Evolutionary conservation across 768 basidiomycete genomes (phyloP).

Genomic region (Tylopilus plumbeoviolaceoides): DNA sequence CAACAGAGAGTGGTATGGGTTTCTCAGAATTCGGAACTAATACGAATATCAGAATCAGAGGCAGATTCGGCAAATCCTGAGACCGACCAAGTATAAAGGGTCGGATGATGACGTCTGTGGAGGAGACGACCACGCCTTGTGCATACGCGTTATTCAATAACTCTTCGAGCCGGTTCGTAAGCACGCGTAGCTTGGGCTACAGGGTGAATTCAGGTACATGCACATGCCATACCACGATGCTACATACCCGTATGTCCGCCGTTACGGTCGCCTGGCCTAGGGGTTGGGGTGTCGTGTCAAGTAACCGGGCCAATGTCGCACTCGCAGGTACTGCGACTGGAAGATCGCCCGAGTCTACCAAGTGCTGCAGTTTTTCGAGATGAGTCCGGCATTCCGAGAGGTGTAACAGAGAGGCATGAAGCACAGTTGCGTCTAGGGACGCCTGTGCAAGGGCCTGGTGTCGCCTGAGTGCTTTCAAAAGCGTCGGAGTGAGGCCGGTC

Average conservation of each 20-base stretch:
- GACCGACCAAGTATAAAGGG: slow-evolving; percentile 46
- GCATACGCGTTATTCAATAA: slow-evolving; percentile 67
- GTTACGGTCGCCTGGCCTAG: slow-evolving; percentile 51
- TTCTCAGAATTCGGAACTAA: slow-evolving; percentile 57
- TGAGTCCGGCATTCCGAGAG: slow-evolving; percentile 49
- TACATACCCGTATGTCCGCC: slow-evolving; percentile 54
- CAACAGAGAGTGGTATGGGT: slow-evolving; percentile 45
- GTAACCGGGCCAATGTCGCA: slow-evolving; percentile 37
- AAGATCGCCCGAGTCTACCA: slow-evolving; percentile 57
- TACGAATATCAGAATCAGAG: slow-evolving; percentile 1
- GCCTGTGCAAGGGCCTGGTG: slow-evolving; percentile 66
- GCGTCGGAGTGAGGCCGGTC: slow-evolving; percentile 64
- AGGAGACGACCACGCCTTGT: slow-evolving; percentile 50
- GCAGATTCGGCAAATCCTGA: slow-evolving; percentile 27
- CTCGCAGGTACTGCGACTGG: slow-evolving; percentile 56
- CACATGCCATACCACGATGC: neutral
- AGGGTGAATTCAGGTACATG: neutral
- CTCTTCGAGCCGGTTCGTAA: slow-evolving; percentile 61
- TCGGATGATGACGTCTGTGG: slow-evolving; percentile 47
- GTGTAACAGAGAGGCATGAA: slow-evolving; percentile 50
- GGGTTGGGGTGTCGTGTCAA: slow-evolving; percentile 47
- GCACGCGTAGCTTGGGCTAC: slow-evolving; percentile 54
- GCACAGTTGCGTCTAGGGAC: slow-evolving; percentile 49
- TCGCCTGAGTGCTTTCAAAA: slow-evolving; percentile 50
- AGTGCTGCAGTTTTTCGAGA: slow-evolving; percentile 39